Evolutionary conservation across 169 alveolate species (phyloP), one percentile per base, ranked within the genome.

Genomic region (Cryptosporidium viatorum): DNA sequence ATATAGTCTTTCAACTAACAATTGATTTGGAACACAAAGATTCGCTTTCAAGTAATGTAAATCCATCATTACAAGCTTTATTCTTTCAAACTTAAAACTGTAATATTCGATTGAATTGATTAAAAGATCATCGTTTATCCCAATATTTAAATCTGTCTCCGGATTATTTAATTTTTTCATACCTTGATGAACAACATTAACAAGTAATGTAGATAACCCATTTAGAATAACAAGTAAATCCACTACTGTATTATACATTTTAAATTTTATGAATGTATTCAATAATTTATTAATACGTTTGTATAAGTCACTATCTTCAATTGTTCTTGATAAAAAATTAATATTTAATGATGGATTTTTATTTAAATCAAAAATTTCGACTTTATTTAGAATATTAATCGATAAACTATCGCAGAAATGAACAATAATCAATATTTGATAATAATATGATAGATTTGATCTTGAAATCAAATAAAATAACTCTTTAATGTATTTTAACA

Each of bases 111-210:
- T 73, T 39, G 84, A 21, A 21, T 39, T 41, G 0, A 39, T 23
- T 35, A 16, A 23, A 39, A 65, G 55, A 48, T 48, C 0, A 8
- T 55, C 35, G 21, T n/a, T n/a, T 55, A 55, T 55, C 8, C 35
- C n/a, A 23, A 21, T 55, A 26, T 10, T 16, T 21, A 26, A 23
- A 55, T 55, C 16, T 12, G 37, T n/a, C 21, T 55, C 67, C 10
- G 29, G 35, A 12, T 3, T 4, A 55, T 55, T 23, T n/a, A 55
- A 26, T 26, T 58, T 39, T 29, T 73, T 73, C 23, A 73, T 73
- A 5, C 37, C 14, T 37, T 73, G 62, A 37, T 73, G 86, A 73
- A 73, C 60, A 73, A 73, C 55, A 52, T 59, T 59, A n/a, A 73
- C 29, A 6, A 73, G 51, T 58, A 73, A 50, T n/a, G 71, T 59